Percentiles rank a stretch among this genome's conserved stretches.
phyloP scores from a whole-genome alignment of 1,139 yeast species.

The Protomyces inouyei region DNA sequence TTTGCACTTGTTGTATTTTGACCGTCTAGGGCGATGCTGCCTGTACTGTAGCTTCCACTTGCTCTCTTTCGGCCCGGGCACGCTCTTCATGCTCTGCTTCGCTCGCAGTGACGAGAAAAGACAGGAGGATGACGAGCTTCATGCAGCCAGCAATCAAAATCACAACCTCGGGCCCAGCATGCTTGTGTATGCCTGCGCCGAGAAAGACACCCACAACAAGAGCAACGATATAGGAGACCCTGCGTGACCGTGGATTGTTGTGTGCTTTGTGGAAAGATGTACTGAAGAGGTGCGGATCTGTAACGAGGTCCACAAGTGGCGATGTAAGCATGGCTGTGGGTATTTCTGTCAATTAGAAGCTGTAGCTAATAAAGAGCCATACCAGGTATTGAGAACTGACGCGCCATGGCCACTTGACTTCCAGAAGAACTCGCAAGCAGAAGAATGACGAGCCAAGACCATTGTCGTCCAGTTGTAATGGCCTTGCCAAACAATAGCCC shows the following conservation, averaged over 20 bases:
- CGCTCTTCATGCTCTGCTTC: not conserved
- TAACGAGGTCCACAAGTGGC: slow-evolving; percentile 8
- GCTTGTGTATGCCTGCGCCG: slow-evolving; percentile 10
- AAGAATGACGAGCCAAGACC: slow-evolving; percentile 9
- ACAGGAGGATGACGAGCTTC: slow-evolving; percentile 4
- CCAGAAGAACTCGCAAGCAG: slow-evolving; percentile 18
- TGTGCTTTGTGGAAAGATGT: not conserved
- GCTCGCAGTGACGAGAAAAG: slow-evolving; percentile 3
- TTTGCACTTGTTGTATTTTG: too few relatives aligned
- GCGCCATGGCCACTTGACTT: slow-evolving; percentile 18
- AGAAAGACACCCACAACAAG: slow-evolving; percentile 15
- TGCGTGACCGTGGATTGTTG: slow-evolving; percentile 2
- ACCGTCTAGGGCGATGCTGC: too few relatives aligned
- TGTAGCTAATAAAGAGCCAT: not conserved
- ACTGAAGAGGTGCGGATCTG: slow-evolving; percentile 19
- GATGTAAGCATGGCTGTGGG: not conserved
- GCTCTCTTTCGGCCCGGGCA: not conserved
- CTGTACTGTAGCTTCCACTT: not conserved
- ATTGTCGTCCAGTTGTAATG: not conserved
- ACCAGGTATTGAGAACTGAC: slow-evolving; percentile 13
- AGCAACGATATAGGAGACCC: slow-evolving; percentile 7
- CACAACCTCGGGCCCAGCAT: not conserved
- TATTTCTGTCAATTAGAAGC: not conserved
- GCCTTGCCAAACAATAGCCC: slow-evolving; percentile 1
- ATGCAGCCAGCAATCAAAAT: slow-evolving; percentile 11